phyloP scores from a whole-genome alignment of 1,284 basidiomycete genomes.

The Mrakiaceae sp. region DNA sequence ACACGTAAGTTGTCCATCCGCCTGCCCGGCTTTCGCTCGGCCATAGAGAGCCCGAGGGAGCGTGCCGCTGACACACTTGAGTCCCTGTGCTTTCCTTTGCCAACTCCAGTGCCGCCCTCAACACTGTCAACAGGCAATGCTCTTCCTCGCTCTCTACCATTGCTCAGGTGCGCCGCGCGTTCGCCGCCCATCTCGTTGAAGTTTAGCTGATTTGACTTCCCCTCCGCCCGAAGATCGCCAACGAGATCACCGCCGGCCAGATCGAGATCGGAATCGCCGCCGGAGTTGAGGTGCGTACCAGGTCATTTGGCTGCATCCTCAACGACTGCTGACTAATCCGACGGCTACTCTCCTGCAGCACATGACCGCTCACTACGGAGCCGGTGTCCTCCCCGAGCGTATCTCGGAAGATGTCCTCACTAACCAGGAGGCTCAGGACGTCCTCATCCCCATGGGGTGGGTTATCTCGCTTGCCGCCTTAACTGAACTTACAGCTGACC shows the following conservation, averaged over 20 bases:
- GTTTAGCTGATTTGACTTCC: not conserved
- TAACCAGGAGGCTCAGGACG: slow-evolving; percentile 75
- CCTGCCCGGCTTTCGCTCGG: not conserved
- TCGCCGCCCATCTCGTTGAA: not conserved
- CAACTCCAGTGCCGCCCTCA: slow-evolving; percentile 46
- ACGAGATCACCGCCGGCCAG: slow-evolving; percentile 69
- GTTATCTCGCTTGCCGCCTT: slow-evolving; percentile 57
- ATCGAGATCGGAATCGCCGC: slow-evolving; percentile 88
- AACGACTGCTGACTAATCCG: not conserved
- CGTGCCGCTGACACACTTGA: not conserved
- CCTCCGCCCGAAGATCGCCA: slow-evolving; percentile 56
- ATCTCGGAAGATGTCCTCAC: slow-evolving; percentile 71
- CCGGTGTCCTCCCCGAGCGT: slow-evolving; percentile 55
- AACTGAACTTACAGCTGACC: slow-evolving; percentile 31
- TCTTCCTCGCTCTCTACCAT: slow-evolving; percentile 83
- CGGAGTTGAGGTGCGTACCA: slow-evolving; percentile 48
- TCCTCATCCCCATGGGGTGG: slow-evolving; percentile 81
- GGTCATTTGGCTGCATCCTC: not conserved
- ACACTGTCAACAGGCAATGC: slow-evolving; percentile 91
- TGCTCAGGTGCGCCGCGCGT: slow-evolving; percentile 40
- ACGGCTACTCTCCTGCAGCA: not conserved
- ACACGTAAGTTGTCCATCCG: slow-evolving; percentile 39
- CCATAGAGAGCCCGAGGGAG: not conserved
- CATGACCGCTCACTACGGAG: slow-evolving; percentile 21
- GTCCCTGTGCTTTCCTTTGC: not conserved